Percentiles rank a stretch among this genome's conserved stretches.
These are phyloP conservation scores for Brassica napus DNA, from an alignment of 345 rosid species.

Conservation along the genomic window DNA sequence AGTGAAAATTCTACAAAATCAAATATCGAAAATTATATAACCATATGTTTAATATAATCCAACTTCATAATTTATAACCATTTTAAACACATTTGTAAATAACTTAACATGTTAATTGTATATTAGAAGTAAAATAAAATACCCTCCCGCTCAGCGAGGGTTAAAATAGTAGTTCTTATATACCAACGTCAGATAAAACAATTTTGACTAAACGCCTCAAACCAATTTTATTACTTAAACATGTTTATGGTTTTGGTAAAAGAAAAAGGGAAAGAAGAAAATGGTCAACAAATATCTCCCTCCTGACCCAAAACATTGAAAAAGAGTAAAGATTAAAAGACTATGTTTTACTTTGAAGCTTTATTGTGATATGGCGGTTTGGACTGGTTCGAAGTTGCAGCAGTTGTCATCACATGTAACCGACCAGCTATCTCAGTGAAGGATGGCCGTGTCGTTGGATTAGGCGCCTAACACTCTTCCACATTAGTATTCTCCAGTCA, in stretches of 20 bases:
- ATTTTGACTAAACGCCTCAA: not conserved
- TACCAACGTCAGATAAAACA: constrained; percentile 1
- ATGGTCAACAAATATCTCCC: constrained; percentile 44
- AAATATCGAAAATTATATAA: no score
- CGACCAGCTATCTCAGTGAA: constrained; percentile 75
- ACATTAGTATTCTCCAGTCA: constrained; percentile 67
- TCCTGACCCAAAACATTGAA: constrained; percentile 33
- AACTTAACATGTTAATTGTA: no score
- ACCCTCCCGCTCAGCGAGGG: no score
- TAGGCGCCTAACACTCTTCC: constrained; percentile 86
- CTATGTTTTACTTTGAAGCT: constrained; percentile 39
- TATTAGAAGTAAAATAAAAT: no score
- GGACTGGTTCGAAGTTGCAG: constrained; percentile 57
- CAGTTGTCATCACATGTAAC: constrained; percentile 63
- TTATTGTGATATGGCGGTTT: constrained; percentile 58
- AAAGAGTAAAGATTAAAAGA: constrained; percentile 2
- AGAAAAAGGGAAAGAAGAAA: constrained; percentile 35
- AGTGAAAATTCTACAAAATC: no score
- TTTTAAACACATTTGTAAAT: no score
- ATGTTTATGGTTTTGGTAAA: constrained; percentile 21
- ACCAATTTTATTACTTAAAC: constrained; percentile 23
- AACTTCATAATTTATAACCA: no score
- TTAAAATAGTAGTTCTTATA: no score
- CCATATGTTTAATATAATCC: no score
- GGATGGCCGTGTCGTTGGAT: constrained; percentile 66